Evolutionary conservation across 2,329 filamentous ascomycete genomes (phyloP), one percentile per base, ranked within the genome.

Genomic region (Colletotrichum scovillei): DNA sequence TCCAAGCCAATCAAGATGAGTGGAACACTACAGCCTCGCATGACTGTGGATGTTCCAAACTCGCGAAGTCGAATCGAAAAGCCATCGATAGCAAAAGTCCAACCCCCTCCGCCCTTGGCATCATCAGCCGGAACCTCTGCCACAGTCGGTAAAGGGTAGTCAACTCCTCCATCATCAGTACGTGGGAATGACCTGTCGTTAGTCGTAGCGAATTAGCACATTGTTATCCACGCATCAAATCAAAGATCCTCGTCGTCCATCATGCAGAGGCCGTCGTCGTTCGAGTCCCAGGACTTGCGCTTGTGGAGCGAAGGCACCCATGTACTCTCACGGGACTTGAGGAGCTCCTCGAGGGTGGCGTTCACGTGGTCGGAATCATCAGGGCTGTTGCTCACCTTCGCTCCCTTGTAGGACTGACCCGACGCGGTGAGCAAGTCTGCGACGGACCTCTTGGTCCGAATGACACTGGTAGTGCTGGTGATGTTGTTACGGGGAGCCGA

Each of bases 231-330:
- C 42, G 42, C 42, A 4, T 49, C 42, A 49, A 49, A 26, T 62
- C 58, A 62, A 9, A 26, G n/a, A 7, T 28, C 11, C 11, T 64
- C 26, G 42, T 64, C 46, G 42, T 53, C 38, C 46, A 64, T 64
- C 16, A n/a, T 24, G 22, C 35, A 22, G 32, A 64, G 46, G 2
- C 62, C 62, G 30, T 64, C 62, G 9, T 64, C 49, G 46, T 55
- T 42, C 9, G 62, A 55, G 62, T 64, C 49, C 19, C 26, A 64
- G 26, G 62, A 64, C 30, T 16, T 38, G 7, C 46, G 62, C 19
- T 35, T 64, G 11, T 55, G 62, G 9, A 64, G 49, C 62, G 62
- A 55, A 38, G 30, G 62, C 19, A 64, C 46, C 62, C 42, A 38
- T 28, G 42, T 19, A 16, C n/a, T 64, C 62, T 55, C 26, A 19